Conservation (phyloP, 2,329 filamentous ascomycete genomes). For the Fusarium dlaminii region DNA sequence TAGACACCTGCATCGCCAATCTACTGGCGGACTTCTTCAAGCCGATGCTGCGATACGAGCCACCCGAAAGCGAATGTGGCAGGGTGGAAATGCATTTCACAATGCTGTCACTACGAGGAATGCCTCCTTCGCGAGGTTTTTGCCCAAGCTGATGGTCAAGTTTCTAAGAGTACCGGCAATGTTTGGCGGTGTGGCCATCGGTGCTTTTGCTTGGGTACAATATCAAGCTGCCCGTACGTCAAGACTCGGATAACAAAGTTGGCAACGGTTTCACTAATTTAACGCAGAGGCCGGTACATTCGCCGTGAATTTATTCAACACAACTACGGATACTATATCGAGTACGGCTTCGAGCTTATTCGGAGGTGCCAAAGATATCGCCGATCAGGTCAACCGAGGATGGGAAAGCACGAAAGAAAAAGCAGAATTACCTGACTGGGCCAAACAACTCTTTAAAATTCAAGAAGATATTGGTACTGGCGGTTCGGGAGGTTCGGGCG, state of each 20-base stretch:
- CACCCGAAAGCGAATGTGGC: conserved; percentile 74
- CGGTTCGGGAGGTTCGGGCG: conserved; percentile 59
- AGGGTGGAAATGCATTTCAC: conserved; percentile 84
- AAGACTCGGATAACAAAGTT: background rate
- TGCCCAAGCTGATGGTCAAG: conserved; percentile 92
- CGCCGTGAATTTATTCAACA: conserved; percentile 73
- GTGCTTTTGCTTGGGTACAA: conserved; percentile 89
- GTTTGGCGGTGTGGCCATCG: conserved; percentile 88
- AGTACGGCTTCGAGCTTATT: conserved; percentile 76
- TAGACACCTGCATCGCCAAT: conserved; percentile 73
- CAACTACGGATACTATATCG: conserved; percentile 76
- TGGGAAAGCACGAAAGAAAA: conserved; percentile 87
- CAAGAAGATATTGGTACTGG: conserved; percentile 68
- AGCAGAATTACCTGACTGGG: conserved; percentile 77
- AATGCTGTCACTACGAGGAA: conserved; percentile 75
- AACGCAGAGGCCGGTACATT: conserved; percentile 59
- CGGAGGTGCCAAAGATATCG: conserved; percentile 76
- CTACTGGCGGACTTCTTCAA: conserved; percentile 74
- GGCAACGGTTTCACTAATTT: conserved; percentile 37
- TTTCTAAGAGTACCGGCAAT: conserved; percentile 88
- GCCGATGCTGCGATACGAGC: conserved; percentile 70
- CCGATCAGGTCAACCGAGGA: conserved; percentile 79
- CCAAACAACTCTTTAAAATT: conserved; percentile 74
- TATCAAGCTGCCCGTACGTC: conserved; percentile 89
- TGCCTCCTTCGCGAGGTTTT: conserved; percentile 70